These are phyloP conservation scores for Kalmusia sp. DNA, from an alignment of 2,329 filamentous ascomycete species.

Conservation along the genomic window DNA sequence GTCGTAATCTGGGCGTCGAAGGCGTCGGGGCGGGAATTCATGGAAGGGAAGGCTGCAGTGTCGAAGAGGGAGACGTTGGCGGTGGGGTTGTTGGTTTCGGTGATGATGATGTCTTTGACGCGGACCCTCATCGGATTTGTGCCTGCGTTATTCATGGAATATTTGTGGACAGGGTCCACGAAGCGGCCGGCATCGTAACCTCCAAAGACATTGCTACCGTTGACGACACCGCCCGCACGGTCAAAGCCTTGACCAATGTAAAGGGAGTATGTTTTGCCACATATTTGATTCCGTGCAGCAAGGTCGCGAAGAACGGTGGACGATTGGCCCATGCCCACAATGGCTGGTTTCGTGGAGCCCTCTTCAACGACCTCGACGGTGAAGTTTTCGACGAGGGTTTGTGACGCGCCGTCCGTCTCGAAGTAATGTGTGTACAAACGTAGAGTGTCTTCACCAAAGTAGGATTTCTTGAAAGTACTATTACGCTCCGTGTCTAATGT, in stretches of 20 bases:
- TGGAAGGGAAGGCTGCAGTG: constrained; percentile 34
- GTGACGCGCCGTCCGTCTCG: constrained; percentile 45
- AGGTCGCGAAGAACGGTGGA: constrained; percentile 51
- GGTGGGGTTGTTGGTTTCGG: constrained; percentile 30
- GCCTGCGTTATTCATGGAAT: constrained; percentile 38
- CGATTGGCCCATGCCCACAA: constrained; percentile 49
- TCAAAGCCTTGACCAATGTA: constrained; percentile 53
- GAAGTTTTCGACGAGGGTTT: constrained; percentile 43
- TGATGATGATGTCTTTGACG: constrained; percentile 50
- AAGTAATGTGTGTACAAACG: constrained; percentile 51
- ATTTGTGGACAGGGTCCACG: constrained; percentile 41
- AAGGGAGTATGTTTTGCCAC: constrained; percentile 50
- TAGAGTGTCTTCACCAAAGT: constrained; percentile 43
- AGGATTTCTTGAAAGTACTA: constrained; percentile 26
- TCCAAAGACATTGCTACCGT: constrained; percentile 53
- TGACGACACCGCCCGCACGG: constrained; percentile 49
- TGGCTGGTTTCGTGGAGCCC: constrained; percentile 40
- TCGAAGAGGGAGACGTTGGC: constrained; percentile 47
- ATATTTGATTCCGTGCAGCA: constrained; percentile 41
- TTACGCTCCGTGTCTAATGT: constrained; percentile 35
- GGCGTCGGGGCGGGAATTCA: constrained; percentile 33
- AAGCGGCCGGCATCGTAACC: constrained; percentile 55
- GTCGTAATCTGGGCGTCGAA: constrained; percentile 54
- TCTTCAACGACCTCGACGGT: constrained; percentile 43
- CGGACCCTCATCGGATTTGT: constrained; percentile 47